These are phyloP conservation scores for Cryomyces antarcticus DNA, from an alignment of 495 filamentous ascomycete genomes.

Conservation along the genomic window DNA sequence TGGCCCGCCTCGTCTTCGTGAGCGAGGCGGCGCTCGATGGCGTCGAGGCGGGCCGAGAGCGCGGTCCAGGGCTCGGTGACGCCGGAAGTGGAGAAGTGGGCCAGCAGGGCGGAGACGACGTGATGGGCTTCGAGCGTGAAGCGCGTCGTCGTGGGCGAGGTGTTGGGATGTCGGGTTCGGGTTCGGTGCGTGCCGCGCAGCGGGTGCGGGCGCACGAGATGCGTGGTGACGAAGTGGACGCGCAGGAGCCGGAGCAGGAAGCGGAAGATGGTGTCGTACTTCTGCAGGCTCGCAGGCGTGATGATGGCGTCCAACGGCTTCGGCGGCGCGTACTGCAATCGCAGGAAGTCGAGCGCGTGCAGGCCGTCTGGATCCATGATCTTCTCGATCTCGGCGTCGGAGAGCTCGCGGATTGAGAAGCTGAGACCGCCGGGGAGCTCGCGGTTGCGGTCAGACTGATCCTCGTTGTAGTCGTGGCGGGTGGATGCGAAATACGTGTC, in stretches of 20 bases:
- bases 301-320: constrained; percentile 51
- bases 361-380: constrained; percentile 62
- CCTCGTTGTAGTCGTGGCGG: constrained; percentile 5
- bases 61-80: constrained; percentile 47
- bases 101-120: constrained; percentile 45
- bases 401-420: constrained; percentile 71
- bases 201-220: constrained; percentile 30
- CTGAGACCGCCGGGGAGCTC: constrained; percentile 63
- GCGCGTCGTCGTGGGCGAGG: constrained; percentile 14
- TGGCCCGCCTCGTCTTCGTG: constrained; percentile 16
- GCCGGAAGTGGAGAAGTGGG: constrained; percentile 60
- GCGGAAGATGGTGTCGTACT: constrained; percentile 71
- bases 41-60: constrained; percentile 44
- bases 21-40: constrained; percentile 34
- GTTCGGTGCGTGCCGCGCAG: constrained; percentile 23
- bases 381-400: constrained; percentile 49
- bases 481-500: constrained; percentile 39
- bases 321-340: constrained; percentile 67
- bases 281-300: constrained; percentile 39
- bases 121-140: constrained; percentile 63
- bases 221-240: constrained; percentile 58
- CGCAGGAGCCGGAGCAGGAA: constrained; percentile 55
- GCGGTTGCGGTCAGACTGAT: constrained; percentile 6
- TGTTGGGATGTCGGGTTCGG: constrained; percentile 16
- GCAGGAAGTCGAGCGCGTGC: constrained; percentile 77